These are phyloP conservation scores for Rhizopogon salebrosus DNA, from an alignment of 768 basidiomycete species.

Conservation along the genomic window DNA sequence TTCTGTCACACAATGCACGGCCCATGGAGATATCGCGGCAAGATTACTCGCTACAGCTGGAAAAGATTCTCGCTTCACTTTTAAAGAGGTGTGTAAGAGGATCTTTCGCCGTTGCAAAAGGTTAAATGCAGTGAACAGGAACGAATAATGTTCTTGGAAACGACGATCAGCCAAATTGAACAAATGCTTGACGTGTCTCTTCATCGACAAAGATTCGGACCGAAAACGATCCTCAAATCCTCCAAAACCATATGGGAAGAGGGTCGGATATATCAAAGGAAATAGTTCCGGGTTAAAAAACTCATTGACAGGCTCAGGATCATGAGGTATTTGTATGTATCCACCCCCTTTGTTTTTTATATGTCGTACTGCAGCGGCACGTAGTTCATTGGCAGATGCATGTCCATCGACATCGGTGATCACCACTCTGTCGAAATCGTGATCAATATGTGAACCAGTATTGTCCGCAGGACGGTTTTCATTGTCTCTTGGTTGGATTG, in stretches of 20 bases:
- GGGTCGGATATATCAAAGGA: conserved; percentile 35
- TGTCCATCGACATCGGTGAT: conserved; percentile 27
- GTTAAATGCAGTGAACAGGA: conserved; percentile 38
- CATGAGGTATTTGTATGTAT: conserved; percentile 28
- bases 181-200: conserved; percentile 30
- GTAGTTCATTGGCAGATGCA: conserved; percentile 21
- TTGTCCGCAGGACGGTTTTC: conserved; percentile 24
- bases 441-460: conserved; percentile 17
- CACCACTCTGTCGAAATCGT: conserved; percentile 20
- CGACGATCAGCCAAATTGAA: too few species aligned
- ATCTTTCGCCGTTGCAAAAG: conserved; percentile 31
- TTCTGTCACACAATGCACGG: conserved; percentile 19
- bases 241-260: conserved; percentile 40
- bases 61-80: conserved; percentile 23
- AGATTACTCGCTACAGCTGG: conserved; percentile 19
- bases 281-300: conserved; percentile 20
- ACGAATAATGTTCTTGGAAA: too few species aligned
- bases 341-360: conserved; percentile 21
- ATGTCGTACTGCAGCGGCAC: conserved; percentile 30
- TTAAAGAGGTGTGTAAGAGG: conserved; percentile 28
- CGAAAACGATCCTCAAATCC: conserved; percentile 33
- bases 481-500: neutral
- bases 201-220: conserved; percentile 16
- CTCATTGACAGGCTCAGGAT: conserved; percentile 27
- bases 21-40: conserved; percentile 14